Evolutionary conservation across 306 rosid genomes (phyloP).

Genomic region (Senna tora): DNA sequence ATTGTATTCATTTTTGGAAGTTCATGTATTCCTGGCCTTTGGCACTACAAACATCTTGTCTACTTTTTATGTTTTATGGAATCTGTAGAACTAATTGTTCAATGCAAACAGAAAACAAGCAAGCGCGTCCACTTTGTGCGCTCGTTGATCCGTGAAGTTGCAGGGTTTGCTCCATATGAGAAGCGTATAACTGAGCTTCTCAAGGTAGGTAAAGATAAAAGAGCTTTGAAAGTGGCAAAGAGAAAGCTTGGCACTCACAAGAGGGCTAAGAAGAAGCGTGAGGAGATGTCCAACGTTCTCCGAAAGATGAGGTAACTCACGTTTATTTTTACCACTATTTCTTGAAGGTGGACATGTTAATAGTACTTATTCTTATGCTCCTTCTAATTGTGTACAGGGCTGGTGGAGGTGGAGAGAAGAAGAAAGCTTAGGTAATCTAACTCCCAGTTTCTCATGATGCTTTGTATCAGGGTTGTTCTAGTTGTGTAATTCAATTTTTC

Average conservation of each 20-base stretch:
- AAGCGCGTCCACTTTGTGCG: conserved; percentile 82
- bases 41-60: not conserved
- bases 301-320: conserved; percentile 77
- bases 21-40: not conserved
- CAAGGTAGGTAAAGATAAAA: conserved; percentile 95
- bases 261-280: conserved; percentile 93
- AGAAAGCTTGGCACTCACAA: conserved; percentile 89
- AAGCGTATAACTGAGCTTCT: conserved; percentile 95
- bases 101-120: conserved; percentile 74
- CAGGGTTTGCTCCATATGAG: conserved; percentile 92
- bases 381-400: conserved; percentile 53
- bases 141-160: conserved; percentile 79
- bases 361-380: not conserved
- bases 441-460: conserved; percentile 5
- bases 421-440: conserved; percentile 42
- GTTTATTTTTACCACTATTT: not conserved
- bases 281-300: conserved; percentile 87
- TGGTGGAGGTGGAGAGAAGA: conserved; percentile 87
- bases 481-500: conserved; percentile 20
- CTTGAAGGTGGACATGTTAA: not conserved
- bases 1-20: not conserved
- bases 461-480: not conserved
- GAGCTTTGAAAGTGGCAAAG: conserved; percentile 82
- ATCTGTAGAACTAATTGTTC: not conserved
- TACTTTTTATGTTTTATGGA: not conserved